Conservation (phyloP, 345 rosid species). For the Conringia planisiliqua region DNA sequence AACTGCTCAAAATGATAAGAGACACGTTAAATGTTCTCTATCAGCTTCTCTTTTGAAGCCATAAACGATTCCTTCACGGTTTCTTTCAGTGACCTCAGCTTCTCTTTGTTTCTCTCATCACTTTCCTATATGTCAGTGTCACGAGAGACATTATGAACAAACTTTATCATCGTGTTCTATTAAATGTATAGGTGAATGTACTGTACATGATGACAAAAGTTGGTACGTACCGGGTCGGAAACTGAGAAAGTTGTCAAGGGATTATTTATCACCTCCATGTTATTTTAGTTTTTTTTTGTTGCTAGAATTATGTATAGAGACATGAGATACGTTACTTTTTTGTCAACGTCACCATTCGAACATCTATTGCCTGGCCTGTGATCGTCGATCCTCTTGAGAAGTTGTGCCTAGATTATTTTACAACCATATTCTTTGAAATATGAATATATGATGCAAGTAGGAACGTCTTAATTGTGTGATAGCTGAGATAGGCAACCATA, state of each 20-base stretch:
- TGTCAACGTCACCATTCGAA: no score
- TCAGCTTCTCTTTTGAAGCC: neutral
- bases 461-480: no score
- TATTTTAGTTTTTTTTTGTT: no score
- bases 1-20: constrained; percentile 16
- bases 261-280: no score
- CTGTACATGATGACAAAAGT: neutral
- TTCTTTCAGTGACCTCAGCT: neutral
- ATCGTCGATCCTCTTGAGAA: no score
- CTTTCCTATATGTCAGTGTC: neutral
- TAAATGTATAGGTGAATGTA: neutral
- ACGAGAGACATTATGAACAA: neutral
- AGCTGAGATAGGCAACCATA: no score
- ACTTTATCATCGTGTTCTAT: neutral
- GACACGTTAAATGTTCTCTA: constrained; percentile 1
- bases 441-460: no score
- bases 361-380: no score
- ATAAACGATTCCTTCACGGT: neutral
- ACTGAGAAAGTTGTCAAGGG: neutral
- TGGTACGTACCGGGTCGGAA: neutral
- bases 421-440: no score
- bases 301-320: no score
- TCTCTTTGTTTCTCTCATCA: neutral
- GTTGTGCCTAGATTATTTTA: no score
- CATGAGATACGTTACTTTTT: no score